Conservation (phyloP, 192 early-diverging fungal species). For the Coemansia asiatica region DNA sequence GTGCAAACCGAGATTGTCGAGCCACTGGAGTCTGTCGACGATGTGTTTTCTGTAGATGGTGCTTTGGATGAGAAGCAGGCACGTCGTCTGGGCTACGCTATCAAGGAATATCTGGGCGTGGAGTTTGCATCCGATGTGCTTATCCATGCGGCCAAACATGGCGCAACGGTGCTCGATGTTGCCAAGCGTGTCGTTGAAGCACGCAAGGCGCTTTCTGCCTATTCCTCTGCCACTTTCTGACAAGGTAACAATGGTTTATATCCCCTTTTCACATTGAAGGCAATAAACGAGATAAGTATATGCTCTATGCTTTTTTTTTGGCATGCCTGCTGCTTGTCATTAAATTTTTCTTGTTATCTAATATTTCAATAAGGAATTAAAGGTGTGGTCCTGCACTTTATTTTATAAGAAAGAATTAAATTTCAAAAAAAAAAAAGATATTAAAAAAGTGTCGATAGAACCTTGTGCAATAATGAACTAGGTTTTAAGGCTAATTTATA, state of each 20-base stretch:
- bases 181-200: constrained; percentile 60
- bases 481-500: not conserved
- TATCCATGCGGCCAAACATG: constrained; percentile 53
- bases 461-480: not conserved
- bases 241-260: not conserved
- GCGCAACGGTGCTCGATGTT: constrained; percentile 50
- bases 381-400: not conserved
- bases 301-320: too few relatives aligned
- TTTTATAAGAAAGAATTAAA: not conserved
- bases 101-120: constrained; percentile 80
- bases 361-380: not conserved
- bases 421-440: constrained; percentile 4
- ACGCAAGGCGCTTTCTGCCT: constrained; percentile 57
- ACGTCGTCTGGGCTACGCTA: constrained; percentile 75
- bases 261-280: too few relatives aligned
- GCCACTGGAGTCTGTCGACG: constrained; percentile 40
- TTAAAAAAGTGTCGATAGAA: not conserved
- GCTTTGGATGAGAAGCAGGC: constrained; percentile 60
- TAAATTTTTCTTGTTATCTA: too few relatives aligned
- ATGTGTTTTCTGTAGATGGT: constrained; percentile 35
- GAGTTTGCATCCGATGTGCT: constrained; percentile 71
- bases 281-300: too few relatives aligned
- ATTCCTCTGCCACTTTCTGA: constrained; percentile 41
- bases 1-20: constrained; percentile 50
- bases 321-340: too few relatives aligned